Base-by-base conservation (phyloP, 305 asterid genomes). In the Plantago rigida region DNA sequence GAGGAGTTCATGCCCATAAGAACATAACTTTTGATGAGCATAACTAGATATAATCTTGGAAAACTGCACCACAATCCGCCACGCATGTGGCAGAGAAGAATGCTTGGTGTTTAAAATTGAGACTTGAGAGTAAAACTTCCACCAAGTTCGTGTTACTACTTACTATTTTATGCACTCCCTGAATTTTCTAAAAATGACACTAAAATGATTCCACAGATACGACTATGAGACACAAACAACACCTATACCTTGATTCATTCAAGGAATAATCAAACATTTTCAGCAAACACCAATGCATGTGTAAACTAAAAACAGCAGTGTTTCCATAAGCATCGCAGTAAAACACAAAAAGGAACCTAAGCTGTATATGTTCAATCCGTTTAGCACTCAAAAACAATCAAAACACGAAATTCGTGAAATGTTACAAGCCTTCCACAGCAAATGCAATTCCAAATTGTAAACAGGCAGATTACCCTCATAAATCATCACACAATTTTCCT, bases 261-360 rank as follows among this genome's bases (percentile, higher is more conserved):
- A 15, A 53, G 2, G 24, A 52, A 26, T 53, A 26, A 53, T 14
- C 42, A 26, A 12, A 53, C 14, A 53, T 53, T 0, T 36, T 36
- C 9, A 36, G 42, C 1, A 5, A 36, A 36, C 9, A 36, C 42
- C 42, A 5, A 36, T 0, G 42, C 10, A 36, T 36, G 42, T 36
- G 9, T 9, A 5, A 36, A 36, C 42, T 36, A 36, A 36, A 5
- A 36, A 36, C 42, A 6, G 9, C 42, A 5, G 42, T 36, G 42
- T 36, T 36, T 36, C 42, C 42, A 36, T 36, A 36, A 36, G 72
- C 64, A 34, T 34, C 58, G 13, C 49, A 56, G 34, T 47, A 51
- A 45, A 28, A 64, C 67, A 24, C 28, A 45, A 47, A 34, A 5
- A 9, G 52, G 10, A 47, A 69, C 71, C 7, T 52, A 66, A 7